Evolutionary conservation across 1,284 basidiomycete species (phyloP), one percentile per base, ranked within the genome.

Genomic region (Papiliotrema nemorosa): DNA sequence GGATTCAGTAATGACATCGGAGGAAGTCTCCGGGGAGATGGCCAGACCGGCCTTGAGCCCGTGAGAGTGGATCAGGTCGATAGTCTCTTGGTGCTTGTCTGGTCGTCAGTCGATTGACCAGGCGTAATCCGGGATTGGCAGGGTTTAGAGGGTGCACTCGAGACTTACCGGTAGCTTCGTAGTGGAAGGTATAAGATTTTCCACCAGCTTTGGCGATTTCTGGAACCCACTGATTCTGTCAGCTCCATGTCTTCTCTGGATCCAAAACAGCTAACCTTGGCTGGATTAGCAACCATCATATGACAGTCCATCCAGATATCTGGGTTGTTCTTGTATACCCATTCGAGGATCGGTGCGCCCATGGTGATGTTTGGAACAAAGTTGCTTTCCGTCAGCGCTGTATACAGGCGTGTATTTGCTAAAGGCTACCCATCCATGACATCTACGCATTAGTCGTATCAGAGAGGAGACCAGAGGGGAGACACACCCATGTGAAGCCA

Each of bases 301-400:
- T 99, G 96, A 76, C 93, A 97, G 76, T 99, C 96, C 94, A 99
- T 98, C 78, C 93, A 98, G 61, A 97, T 94, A 50, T 85, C 87
- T 5, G 93, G 92, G 20, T 97, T 82, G 41, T 85, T 83, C 75
- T 93, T 92, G 49, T 82, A 79, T n/a, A 99, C 87, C 59, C 85
- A 90, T 20, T 86, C 79, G 33, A 98, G 81, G 45, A 98, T 82
- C 2, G 94, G 94, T 25, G 92, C 85, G 50, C 91, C 91, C 85
- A 94, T 90, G 20, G 92, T 93, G 73, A 97, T 93, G 74, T 97
- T 98, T 31, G 94, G 93, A 22, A 99, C 96, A 70, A 99, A 99
- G 75, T 98, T 90, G 50, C 93, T 64, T 38, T 14, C 5, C 10
- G 18, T 29, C 34, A 36, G 37, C 25, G n/a, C n/a, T 35, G 16